Evolutionary conservation across 768 basidiomycete species (phyloP), one percentile per base, ranked within the genome.

Genomic region (Cystobasidium tubakii): DNA sequence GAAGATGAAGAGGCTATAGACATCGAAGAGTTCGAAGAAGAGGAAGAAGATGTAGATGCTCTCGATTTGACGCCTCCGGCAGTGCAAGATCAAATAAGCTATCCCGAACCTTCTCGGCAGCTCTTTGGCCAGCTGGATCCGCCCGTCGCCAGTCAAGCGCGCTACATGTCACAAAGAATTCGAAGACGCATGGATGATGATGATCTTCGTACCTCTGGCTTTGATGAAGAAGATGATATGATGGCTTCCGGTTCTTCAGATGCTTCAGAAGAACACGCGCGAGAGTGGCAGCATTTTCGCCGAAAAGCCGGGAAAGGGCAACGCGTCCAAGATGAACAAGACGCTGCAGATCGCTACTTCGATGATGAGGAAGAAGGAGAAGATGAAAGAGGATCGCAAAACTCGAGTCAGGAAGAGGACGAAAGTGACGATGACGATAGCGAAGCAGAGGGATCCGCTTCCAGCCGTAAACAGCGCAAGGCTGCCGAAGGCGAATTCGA

Each of bases 341-440:
- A 71, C 29, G 55, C 42, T 19, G 69, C 53, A 60, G 69, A 71
- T 60, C 50, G 50, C 9, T 71, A 71, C 36, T 71, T 71, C 34
- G 55, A 67, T 31, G 43, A 53, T 43, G 69, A 71, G 55, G 54
- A 60, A n/a, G 69, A 71, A 44, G 54, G 27, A 15, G 55, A 57
- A 4, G 53, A 71, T n/a, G 69, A 60, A 4, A 34, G 44, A 31
- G 19, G 3, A 17, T 69, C 23, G 6, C 46, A 36, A 55, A n/a
- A n/a, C 21, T 50, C 46, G 21, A n/a, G n/a, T 50, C 15, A 34
- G 31, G 66, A 50, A 23, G 66, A 54, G 44, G 63, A 36, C 9
- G 66, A 69, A 29, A 43, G 34, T 33, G 46, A 34, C 9, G 66
- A 69, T 27, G 66, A 44, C 25, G 39, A 69, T 3, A 50, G 21